Base-by-base conservation (phyloP, 805 yeast genomes). In the Wickerhamiella shivajii region DNA sequence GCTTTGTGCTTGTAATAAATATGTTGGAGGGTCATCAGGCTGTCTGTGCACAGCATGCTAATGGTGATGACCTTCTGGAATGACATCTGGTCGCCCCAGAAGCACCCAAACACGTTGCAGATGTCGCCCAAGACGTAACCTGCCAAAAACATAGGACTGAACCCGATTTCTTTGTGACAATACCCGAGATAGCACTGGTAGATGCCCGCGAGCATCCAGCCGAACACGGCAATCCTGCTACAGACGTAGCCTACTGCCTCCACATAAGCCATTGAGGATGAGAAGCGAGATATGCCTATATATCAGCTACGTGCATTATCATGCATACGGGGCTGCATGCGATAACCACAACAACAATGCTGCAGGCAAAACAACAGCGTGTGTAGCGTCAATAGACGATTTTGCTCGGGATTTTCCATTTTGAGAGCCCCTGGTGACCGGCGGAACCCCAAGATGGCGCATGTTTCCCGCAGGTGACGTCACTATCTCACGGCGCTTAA, bases 81-180 rank as follows among this genome's bases (percentile, higher is more conserved):
- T 10, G 35, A 19, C 46, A 52, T 45, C 36, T 51, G 55, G 24
- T 42, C 43, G 16, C 53, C 46, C 42, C 51, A 44, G 25, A 44
- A 44, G 29, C 53, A 47, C 11, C 56, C 57, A 13, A 50, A 20
- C 29, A 50, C 44, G 38, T 52, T 52, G 35, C 45, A 35, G 19
- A 52, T 34, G 30, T 52, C 57, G 16, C 56, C 57, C 6, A 46
- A 23, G 5, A 52, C 46, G 49, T 53, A 52, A 24, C 52, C 42
- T 8, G 33, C 24, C 22, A 52, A 42, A 27, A 52, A 47, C 15
- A 39, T 31, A 5, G 45, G 45, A 28, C 49, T 41, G 43, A 52
- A 51, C 15, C 56, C 55, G 18, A 48, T 47, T 14, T 44, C 44
- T 18, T 47, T 44, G 24, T 40, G 39, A n/a, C 36, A 18, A 31